Evolutionary conservation across 345 rosid genomes (phyloP).

Genomic region (Citrus reticulata): DNA sequence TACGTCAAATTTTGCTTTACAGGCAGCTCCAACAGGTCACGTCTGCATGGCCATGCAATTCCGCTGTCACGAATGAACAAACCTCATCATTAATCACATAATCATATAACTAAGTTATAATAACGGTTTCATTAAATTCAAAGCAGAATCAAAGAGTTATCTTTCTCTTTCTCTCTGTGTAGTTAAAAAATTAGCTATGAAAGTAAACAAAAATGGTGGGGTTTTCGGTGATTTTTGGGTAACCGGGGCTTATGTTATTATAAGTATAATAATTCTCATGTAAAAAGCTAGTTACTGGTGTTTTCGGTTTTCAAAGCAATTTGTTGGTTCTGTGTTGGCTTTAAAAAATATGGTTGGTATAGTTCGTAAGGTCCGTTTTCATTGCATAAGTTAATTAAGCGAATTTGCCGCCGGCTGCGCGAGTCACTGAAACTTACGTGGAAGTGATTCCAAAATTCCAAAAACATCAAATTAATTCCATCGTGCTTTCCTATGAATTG

Average conservation of each 20-base stretch:
- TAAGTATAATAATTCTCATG: background rate
- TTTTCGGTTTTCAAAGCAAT: conserved; percentile 10
- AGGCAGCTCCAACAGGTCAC: conserved; percentile 54
- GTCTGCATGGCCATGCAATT: conserved; percentile 53
- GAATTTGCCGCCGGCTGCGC: background rate
- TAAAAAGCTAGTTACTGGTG: conserved; percentile 16
- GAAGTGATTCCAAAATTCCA: background rate
- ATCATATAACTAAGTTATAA: background rate
- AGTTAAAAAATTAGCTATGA: conserved; percentile 10
- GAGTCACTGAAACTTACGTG: background rate
- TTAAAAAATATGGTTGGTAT: background rate
- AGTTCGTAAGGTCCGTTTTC: too few relatives aligned
- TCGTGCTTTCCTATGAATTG: background rate
- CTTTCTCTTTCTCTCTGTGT: conserved; percentile 1
- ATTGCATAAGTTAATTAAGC: background rate
- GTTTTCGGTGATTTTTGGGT: conserved; percentile 18
- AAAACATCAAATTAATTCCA: background rate
- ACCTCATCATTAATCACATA: conserved; percentile 43
- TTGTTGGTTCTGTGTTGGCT: conserved; percentile 3
- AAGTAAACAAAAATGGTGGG: conserved; percentile 12
- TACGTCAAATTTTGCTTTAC: conserved; percentile 43
- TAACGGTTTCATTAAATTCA: conserved; percentile 11
- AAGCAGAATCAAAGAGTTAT: background rate
- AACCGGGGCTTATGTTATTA: background rate
- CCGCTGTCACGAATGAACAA: conserved; percentile 37